A percentile compares a stretch with the other conserved stretches of the same genome.
These are phyloP conservation scores for Colletotrichum melonis DNA, from an alignment of 2,329 filamentous ascomycete genomes.

Conservation along the genomic window DNA sequence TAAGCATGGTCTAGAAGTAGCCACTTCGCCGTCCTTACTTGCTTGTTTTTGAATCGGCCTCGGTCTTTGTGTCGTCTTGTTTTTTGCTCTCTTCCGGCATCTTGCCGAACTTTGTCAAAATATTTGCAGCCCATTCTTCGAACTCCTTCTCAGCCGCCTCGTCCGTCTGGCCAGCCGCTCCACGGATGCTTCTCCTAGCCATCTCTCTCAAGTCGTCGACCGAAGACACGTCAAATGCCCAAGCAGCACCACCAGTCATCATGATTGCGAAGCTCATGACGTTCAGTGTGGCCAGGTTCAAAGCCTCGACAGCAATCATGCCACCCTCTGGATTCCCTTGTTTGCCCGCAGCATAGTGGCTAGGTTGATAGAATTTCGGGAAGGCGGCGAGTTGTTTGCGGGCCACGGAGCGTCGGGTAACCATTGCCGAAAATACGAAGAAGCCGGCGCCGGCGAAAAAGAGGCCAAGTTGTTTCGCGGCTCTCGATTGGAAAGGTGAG, in stretches of 20 bases:
- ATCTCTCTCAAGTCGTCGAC: conserved; percentile 71
- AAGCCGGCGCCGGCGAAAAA: conserved; percentile 82
- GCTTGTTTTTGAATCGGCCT: conserved; percentile 26
- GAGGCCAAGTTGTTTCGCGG: conserved; percentile 69
- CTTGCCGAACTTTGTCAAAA: conserved; percentile 64
- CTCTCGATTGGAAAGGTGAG: conserved; percentile 28
- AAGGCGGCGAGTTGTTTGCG: conserved; percentile 70
- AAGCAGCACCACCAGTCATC: conserved; percentile 77
- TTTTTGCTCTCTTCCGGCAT: conserved; percentile 9
- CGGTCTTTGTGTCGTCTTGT: conserved; percentile 1
- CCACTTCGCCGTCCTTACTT: conserved; percentile 32
- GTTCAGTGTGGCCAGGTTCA: conserved; percentile 89
- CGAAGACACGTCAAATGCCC: conserved; percentile 80
- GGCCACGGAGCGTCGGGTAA: conserved; percentile 77
- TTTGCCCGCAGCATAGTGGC: conserved; percentile 56
- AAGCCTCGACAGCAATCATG: conserved; percentile 82
- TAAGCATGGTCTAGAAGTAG: conserved; percentile 24
- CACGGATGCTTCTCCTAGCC: conserved; percentile 56
- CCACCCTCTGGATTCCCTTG: conserved; percentile 69
- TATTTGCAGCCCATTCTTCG: conserved; percentile 69
- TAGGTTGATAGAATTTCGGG: conserved; percentile 79
- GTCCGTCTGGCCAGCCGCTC: conserved; percentile 48
- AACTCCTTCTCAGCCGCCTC: conserved; percentile 69
- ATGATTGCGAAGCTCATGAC: conserved; percentile 82
- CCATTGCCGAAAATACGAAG: conserved; percentile 75